phyloP scores from a whole-genome alignment of 139 green algal species.

The Tetraselmis chui region DNA sequence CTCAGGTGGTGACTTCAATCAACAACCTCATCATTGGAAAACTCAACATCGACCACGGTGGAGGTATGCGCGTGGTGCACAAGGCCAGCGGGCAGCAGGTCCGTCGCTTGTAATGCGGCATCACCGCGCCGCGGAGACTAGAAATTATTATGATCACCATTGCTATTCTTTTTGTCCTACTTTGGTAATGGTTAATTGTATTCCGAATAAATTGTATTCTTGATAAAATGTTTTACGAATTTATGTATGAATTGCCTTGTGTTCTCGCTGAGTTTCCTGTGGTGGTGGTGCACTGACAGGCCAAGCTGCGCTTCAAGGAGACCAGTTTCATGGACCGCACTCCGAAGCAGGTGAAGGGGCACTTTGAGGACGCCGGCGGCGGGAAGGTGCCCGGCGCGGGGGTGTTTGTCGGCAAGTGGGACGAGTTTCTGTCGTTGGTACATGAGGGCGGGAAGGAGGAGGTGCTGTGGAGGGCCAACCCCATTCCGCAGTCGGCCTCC shows the following conservation, averaged over 20 bases:
- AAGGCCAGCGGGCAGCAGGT: constrained; percentile 18
- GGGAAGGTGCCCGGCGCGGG: neutral
- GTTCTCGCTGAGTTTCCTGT: too few species aligned
- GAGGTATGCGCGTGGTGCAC: constrained; percentile 59
- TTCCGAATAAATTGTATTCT: too few species aligned
- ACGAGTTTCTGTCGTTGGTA: neutral
- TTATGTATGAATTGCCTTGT: too few species aligned
- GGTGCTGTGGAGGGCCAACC: neutral
- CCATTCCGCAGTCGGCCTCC: neutral
- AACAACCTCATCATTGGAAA: constrained; percentile 90
- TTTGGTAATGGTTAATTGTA: too few species aligned
- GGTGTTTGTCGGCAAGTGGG: neutral
- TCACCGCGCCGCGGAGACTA: too few species aligned
- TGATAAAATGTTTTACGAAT: too few species aligned
- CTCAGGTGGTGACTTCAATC: constrained; percentile 58
- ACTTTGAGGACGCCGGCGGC: neutral
- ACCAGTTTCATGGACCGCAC: neutral
- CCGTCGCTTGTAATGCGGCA: too few species aligned
- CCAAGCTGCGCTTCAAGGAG: neutral
- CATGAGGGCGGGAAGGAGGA: neutral
- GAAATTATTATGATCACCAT: too few species aligned
- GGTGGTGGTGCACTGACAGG: too few species aligned
- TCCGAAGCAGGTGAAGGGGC: neutral
- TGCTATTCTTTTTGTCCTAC: too few species aligned
- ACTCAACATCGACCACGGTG: constrained; percentile 81